Evolutionary conservation across 208 protist genomes (phyloP), one percentile per base, ranked within the genome.

Genomic region (Leishmania mexicana): DNA sequence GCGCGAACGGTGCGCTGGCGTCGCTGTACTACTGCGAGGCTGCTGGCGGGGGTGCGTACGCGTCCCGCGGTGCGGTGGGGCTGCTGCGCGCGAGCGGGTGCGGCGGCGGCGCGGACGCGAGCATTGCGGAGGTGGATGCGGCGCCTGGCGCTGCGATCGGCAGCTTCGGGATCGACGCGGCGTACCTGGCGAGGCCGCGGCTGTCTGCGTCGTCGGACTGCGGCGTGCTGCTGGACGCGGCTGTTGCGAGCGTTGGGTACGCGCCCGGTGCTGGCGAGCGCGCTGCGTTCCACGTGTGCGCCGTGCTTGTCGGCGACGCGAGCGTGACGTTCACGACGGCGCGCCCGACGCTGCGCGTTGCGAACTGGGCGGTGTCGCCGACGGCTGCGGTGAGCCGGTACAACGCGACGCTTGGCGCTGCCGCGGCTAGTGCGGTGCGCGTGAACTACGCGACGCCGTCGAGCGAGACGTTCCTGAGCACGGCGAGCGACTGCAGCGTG

Each of bases 21-120:
- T 76, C 70, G 31, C 79, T 87, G 51, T 88, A 92, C 85, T 96
- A 93, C 85, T 96, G 92, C 81, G 92, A 95, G 82, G 89, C 65
- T 53, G 82, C 81, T 79, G 80, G 74, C 75, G 85, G 84, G 40
- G 67, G 45, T 42, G 78, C 74, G 38, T 93, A 84, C 78, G 81
- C 64, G 31, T 53, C 70, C n/a, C 86, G 88, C 75, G 92, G 92
- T 28, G 47, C 38, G 51, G 88, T 95, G 83, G 76, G 60, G 2
- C 76, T 95, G 19, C 84, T 95, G 77, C 90, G 86, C 45, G 65
- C 80, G 45, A 72, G 74, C 13, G 78, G 77, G 53, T 95, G 92
- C 82, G 21, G 40, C 13, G 74, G 68, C 28, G 87, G 86, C 51
- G 31, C 76, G 11, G 65, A n/a, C 8, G 85, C 85, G 53, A 89